Evolutionary conservation across 2,329 filamentous ascomycete genomes (phyloP).

Genomic region (Paracamarosporium sp.): DNA sequence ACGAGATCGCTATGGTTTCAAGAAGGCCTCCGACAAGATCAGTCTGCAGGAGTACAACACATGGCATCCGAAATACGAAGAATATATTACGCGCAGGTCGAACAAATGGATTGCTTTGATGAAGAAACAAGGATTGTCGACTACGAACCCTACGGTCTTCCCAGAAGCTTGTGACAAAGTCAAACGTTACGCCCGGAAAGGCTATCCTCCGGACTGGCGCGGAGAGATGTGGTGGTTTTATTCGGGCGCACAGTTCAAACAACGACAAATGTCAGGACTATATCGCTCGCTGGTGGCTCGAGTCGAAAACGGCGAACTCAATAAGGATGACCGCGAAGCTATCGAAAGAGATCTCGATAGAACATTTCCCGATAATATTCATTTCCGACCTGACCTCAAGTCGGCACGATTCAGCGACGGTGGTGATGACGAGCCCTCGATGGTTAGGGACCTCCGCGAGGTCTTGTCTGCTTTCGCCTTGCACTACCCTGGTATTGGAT

Average conservation of each 20-base stretch:
- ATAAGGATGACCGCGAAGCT: constrained; percentile 79
- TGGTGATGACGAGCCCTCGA: constrained; percentile 69
- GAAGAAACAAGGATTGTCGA: constrained; percentile 76
- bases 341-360: constrained; percentile 94
- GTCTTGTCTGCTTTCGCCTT: constrained; percentile 90
- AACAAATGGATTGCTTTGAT: constrained; percentile 85
- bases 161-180: constrained; percentile 82
- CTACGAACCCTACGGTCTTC: constrained; percentile 75
- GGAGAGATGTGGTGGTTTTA: constrained; percentile 99
- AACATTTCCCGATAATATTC: constrained; percentile 92
- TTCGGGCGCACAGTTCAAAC: constrained; percentile 80
- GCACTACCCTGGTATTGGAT: constrained; percentile 89
- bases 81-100: constrained; percentile 75
- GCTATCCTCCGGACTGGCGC: constrained; percentile 90
- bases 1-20: constrained; percentile 90
- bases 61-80: constrained; percentile 78
- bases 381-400: constrained; percentile 74
- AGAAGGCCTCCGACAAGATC: constrained; percentile 83
- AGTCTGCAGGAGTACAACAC: constrained; percentile 77
- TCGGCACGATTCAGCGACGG: constrained; percentile 24
- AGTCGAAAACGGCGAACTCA: constrained; percentile 68
- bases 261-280: constrained; percentile 69
- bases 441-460: constrained; percentile 81
- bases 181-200: constrained; percentile 90
- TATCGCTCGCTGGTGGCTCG: constrained; percentile 75